These are phyloP conservation scores for Ascocoryne sarcoides DNA, from an alignment of 2,329 filamentous ascomycete genomes.

Conservation along the genomic window DNA sequence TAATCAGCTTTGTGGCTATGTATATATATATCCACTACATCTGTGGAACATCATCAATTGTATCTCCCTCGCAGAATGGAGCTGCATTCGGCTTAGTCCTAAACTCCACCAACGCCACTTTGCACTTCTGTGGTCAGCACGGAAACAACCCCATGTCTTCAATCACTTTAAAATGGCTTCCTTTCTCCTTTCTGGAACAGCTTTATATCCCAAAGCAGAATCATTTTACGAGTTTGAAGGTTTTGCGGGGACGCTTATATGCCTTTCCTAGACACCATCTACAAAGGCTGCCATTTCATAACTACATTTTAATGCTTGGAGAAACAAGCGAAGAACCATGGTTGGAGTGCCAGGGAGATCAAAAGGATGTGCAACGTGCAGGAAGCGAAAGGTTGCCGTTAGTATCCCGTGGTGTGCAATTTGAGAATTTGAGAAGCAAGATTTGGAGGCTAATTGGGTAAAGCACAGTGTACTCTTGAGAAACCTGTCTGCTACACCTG, in stretches of 20 bases:
- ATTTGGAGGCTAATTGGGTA: not conserved
- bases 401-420: not conserved
- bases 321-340: slow-evolving; percentile 2
- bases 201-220: not conserved
- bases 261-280: too few species aligned
- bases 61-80: not conserved
- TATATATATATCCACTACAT: not conserved
- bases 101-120: not conserved
- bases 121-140: not conserved
- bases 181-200: not conserved
- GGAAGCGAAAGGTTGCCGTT: slow-evolving; percentile 12
- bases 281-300: too few species aligned
- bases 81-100: not conserved
- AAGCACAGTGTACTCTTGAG: slow-evolving; percentile 15
- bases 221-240: not conserved
- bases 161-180: not conserved
- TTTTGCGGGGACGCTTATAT: too few species aligned
- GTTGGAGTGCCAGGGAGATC: slow-evolving; percentile 17
- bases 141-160: not conserved
- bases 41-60: not conserved
- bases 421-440: not conserved
- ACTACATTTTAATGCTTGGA: not conserved
- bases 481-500: slow-evolving; percentile 14
- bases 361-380: slow-evolving; percentile 16
- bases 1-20: not conserved